Base-by-base conservation (phyloP, 2,329 filamentous ascomycete genomes). In the Furcasterigmium sp. region DNA sequence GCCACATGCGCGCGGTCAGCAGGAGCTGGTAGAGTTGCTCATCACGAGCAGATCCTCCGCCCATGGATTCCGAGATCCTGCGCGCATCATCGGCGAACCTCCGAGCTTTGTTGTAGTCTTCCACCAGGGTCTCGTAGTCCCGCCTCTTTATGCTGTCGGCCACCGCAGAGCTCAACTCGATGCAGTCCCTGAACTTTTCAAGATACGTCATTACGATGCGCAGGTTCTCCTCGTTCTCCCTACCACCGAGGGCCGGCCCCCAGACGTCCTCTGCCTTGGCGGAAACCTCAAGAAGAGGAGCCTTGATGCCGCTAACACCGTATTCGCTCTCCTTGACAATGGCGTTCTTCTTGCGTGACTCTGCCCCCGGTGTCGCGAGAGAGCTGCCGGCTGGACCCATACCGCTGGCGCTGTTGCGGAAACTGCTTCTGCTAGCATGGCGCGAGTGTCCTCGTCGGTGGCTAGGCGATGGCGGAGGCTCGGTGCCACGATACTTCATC, bases 261-360 rank as follows among this genome's bases (percentile, higher is more conserved):
- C 94, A 98, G 8, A 98, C 87, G 56, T 98, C 93, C 62, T 97
- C 90, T 0, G 91, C 93, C 63, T 96, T 96, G 47, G 90, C 86
- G 1, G 88, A 89, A 10, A 94, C 88, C 55, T 97, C 93, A 9
- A 93, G 74, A 43, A 98, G 70, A 15, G 93, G 91, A 2, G 75
- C 78, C 59, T 95, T 94, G 63, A 98, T 95, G 10, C 89, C 90
- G 57, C 85, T 72, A 8, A 94, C 83, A 41, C 90, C 90, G 57
- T 91, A 95, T 56, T 95, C 90, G 54, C 88, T 95, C 66, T 96
- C 91, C 63, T 95, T 95, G 30, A 85, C 77, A 37, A 97, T 72
- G 0, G 93, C 90, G 61, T 95, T 95, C 72, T 95, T 96, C 63
- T 85, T 88, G 50, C 74, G 73, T 11, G 76, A 76, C 50, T 86